Evolutionary conservation across 352 stramenopile genomes (phyloP), one percentile per base, ranked within the genome.

Genomic region (Peronospora destructor): DNA sequence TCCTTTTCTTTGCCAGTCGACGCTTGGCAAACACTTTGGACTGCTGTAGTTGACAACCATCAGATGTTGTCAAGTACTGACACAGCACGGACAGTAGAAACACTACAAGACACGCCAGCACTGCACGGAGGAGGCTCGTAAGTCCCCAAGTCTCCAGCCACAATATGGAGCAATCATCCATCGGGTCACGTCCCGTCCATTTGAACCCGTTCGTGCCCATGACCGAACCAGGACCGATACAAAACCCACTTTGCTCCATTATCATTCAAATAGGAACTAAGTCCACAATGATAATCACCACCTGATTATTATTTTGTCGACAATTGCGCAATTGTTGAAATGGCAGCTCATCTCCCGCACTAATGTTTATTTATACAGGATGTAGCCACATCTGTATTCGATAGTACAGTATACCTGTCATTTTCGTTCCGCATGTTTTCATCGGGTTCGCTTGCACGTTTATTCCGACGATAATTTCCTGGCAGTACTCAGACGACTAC

Each of bases 171-270:
- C 78, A 89, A 69, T 89, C 78, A 44, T 59, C 53, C 26, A 66
- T 53, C 4, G 59, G 52, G 43, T 75, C 59, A 28, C 48, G 53
- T 40, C 77, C 73, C 3, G 59, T 48, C 62, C 76, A 76, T 32
- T 74, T 66, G 46, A 89, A 64, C 3, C 77, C 77, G 21, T 61
- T 53, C 40, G 65, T 71, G 49, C 77, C 77, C 77, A 88, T 88
- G 36, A 57, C 61, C 43, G 82, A 78, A 48, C 75, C 77, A 12
- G 64, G 67, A 28, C 73, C 77, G 42, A 81, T 62, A 57, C 77
- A 88, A 53, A 87, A 85, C 38, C 30, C 36, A 25, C 13, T 37
- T 23, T 41, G 37, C 42, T 43, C 12, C 45, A 48, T 59, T 11
- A 9, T 47, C n/a, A 33, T 49, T 8, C 1, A 14, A n/a, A 10